phyloP scores from a whole-genome alignment of 257 asterid species.

The Euphrasia confusa region DNA sequence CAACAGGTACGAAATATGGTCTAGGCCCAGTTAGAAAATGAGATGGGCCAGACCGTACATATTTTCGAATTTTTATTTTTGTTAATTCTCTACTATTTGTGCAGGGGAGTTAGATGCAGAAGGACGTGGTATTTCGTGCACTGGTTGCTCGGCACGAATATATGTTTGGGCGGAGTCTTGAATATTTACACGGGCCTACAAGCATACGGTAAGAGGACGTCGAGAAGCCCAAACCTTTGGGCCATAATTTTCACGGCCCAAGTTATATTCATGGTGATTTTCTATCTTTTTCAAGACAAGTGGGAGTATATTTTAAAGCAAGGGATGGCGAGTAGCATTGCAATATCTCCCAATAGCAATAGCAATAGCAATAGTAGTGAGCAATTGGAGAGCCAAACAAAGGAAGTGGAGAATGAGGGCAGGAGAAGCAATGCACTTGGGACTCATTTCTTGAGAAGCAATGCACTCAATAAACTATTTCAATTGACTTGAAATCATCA shows the following conservation, averaged over 20 bases:
- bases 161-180: slow-evolving; percentile 52
- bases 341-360: not conserved
- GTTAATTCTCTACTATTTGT: not conserved
- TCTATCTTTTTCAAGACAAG: slow-evolving; percentile 78
- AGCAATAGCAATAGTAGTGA: slow-evolving; percentile 7
- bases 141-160: slow-evolving; percentile 68
- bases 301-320: slow-evolving; percentile 73
- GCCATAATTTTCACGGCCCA: slow-evolving; percentile 65
- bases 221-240: slow-evolving; percentile 51
- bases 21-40: too few species aligned
- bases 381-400: slow-evolving; percentile 26
- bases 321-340: slow-evolving; percentile 25
- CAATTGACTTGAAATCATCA: slow-evolving; percentile 27
- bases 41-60: too few species aligned
- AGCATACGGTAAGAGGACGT: slow-evolving; percentile 56
- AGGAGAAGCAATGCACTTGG: slow-evolving; percentile 80
- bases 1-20: slow-evolving; percentile 35
- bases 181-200: slow-evolving; percentile 72
- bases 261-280: slow-evolving; percentile 57
- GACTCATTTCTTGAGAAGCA: slow-evolving; percentile 53
- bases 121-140: slow-evolving; percentile 60
- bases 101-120: slow-evolving; percentile 56
- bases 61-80: not conserved
- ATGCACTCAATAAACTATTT: slow-evolving; percentile 65
- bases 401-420: slow-evolving; percentile 30